Evolutionary conservation across 116 monocot species (phyloP).

Genomic region (Zostera marina): DNA sequence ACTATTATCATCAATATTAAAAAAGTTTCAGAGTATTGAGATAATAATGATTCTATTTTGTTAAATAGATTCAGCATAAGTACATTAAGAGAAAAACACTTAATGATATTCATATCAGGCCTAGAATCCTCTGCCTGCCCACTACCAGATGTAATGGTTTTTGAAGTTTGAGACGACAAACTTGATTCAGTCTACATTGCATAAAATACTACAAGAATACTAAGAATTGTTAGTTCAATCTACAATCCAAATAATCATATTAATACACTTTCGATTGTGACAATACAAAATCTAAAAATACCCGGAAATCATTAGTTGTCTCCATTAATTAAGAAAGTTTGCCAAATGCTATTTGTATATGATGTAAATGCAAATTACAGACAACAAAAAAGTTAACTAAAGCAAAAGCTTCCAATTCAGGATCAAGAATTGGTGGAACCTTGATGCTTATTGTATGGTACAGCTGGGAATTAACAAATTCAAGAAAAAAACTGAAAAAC

Average conservation of each 20-base stretch:
- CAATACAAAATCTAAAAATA: too few relatives aligned
- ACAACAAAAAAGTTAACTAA: constrained; percentile 32
- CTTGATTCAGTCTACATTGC: constrained; percentile 47
- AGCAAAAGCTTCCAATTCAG: constrained; percentile 82
- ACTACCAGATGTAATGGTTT: constrained; percentile 5
- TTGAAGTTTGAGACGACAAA: constrained; percentile 14
- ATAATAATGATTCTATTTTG: too few relatives aligned
- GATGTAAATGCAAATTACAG: neutral
- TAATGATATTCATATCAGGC: too few relatives aligned
- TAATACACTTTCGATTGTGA: too few relatives aligned
- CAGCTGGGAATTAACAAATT: constrained; percentile 87
- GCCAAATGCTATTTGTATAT: neutral
- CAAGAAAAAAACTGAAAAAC: constrained; percentile 48
- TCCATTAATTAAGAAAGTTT: too few relatives aligned
- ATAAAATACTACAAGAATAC: constrained; percentile 50
- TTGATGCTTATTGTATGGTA: constrained; percentile 83
- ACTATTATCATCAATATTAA: too few relatives aligned
- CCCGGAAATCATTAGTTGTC: too few relatives aligned
- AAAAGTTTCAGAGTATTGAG: too few relatives aligned
- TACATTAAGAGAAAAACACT: too few relatives aligned
- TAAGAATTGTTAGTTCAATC: neutral
- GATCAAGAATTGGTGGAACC: constrained; percentile 89
- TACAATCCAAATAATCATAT: too few relatives aligned
- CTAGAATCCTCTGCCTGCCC: neutral
- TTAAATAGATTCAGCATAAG: too few relatives aligned